Evolutionary conservation across 208 protist species (phyloP).

Genomic region (Trypanosoma cruzi): DNA sequence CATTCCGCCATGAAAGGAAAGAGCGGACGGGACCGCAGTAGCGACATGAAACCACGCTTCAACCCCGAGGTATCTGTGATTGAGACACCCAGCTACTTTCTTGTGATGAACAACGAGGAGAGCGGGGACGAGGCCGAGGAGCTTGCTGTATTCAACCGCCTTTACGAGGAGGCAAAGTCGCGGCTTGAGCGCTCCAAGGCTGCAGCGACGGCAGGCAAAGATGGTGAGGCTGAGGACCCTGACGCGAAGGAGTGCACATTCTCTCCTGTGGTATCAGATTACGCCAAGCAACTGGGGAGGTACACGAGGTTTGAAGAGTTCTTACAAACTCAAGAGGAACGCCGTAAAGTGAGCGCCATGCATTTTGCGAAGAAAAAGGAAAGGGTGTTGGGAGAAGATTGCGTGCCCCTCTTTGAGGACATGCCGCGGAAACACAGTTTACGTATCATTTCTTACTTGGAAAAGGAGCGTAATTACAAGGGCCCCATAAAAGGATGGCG

Average conservation of each 20-base stretch:
- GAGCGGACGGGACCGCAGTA: constrained; percentile 24
- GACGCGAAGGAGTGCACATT: constrained; percentile 32
- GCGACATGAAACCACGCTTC: constrained; percentile 18
- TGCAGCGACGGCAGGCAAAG: not conserved
- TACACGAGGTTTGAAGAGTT: constrained; percentile 32
- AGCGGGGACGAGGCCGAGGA: constrained; percentile 20
- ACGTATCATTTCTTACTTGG: constrained; percentile 35
- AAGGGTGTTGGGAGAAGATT: constrained; percentile 21
- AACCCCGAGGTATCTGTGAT: constrained; percentile 25
- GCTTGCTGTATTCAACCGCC: constrained; percentile 31
- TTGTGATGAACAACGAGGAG: constrained; percentile 24
- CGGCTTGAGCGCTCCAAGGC: constrained; percentile 11
- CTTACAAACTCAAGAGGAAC: constrained; percentile 24
- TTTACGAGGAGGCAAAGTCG: constrained; percentile 38
- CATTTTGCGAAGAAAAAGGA: constrained; percentile 31
- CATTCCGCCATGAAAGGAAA: constrained; percentile 22
- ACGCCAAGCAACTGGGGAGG: constrained; percentile 5
- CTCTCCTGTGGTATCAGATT: constrained; percentile 26
- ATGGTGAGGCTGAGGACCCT: not conserved
- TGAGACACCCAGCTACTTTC: constrained; percentile 25
- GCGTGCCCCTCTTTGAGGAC: constrained; percentile 26
- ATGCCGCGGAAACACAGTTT: constrained; percentile 29
- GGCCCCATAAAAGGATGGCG: constrained; percentile 47
- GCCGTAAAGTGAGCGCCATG: constrained; percentile 12
- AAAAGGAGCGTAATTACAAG: constrained; percentile 44